Conservation (phyloP, 768 basidiomycete species). For the Pisolithus marmoratus region DNA sequence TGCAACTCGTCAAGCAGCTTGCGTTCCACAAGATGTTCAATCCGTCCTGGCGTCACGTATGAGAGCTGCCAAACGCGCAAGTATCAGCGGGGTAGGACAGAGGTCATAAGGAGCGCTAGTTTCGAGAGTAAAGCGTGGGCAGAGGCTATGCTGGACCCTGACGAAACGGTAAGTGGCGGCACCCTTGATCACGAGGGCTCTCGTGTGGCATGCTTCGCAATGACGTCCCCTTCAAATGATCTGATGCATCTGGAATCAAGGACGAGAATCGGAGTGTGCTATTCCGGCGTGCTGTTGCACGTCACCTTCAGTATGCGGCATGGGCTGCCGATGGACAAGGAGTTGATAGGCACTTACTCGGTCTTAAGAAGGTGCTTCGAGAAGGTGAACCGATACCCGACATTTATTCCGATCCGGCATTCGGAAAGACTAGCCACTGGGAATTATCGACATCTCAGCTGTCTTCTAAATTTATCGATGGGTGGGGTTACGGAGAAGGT, state of each 20-base stretch:
- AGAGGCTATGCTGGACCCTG: constrained; percentile 75
- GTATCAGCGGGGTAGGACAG: constrained; percentile 86
- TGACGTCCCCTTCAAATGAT: neutral
- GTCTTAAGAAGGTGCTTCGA: constrained; percentile 75
- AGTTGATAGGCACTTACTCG: constrained; percentile 94
- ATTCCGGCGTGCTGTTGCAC: constrained; percentile 69
- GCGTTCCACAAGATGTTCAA: constrained; percentile 85
- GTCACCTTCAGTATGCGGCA: constrained; percentile 81
- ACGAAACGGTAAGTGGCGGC: constrained; percentile 38
- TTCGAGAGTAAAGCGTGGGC: constrained; percentile 81
- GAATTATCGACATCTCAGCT: constrained; percentile 89
- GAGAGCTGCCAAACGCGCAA: constrained; percentile 94
- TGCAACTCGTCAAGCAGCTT: constrained; percentile 92
- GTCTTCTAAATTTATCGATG: constrained; percentile 74
- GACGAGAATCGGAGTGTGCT: constrained; percentile 54
- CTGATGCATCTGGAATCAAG: constrained; percentile 24
- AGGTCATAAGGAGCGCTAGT: constrained; percentile 87
- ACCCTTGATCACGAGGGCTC: neutral
- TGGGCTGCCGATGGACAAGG: constrained; percentile 95
- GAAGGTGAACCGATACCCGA: constrained; percentile 68
- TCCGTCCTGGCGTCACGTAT: constrained; percentile 77
- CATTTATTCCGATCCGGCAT: constrained; percentile 73
- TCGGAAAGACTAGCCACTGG: constrained; percentile 74
- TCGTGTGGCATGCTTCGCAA: neutral
- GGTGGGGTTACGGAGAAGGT: constrained; percentile 98